phyloP scores from a whole-genome alignment of 768 basidiomycete genomes.

The Suillus luteus region DNA sequence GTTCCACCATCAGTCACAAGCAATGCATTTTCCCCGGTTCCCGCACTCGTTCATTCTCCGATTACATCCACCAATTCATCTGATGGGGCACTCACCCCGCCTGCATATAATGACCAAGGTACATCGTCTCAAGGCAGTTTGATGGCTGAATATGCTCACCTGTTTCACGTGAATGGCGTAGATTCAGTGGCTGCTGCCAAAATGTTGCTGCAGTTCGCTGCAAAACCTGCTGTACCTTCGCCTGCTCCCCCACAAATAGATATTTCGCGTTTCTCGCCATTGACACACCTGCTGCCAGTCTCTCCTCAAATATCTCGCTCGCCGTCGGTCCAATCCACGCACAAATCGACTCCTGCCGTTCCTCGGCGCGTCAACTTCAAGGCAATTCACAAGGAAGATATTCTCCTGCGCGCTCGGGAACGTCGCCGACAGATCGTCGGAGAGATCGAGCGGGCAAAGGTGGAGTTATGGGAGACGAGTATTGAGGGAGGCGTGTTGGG shows the following conservation, averaged over 20 bases:
- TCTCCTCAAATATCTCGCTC: conserved; percentile 16
- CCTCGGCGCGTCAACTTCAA: conserved; percentile 5
- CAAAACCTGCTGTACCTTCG: conserved; percentile 15
- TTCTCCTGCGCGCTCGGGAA: conserved; percentile 55
- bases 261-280: neutral
- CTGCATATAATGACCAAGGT: conserved; percentile 4
- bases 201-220: conserved; percentile 15
- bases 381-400: conserved; percentile 38
- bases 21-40: neutral
- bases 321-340: conserved; percentile 14
- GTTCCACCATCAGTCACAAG: conserved; percentile 13
- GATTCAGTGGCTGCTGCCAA: conserved; percentile 24
- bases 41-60: conserved; percentile 7
- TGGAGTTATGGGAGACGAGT: conserved; percentile 73
- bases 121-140: neutral
- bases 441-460: conserved; percentile 61
- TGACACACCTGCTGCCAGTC: conserved; percentile 7
- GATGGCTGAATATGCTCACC: neutral
- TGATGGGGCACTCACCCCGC: conserved; percentile 4
- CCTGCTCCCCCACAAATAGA: conserved; percentile 15
- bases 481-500: conserved; percentile 67
- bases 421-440: conserved; percentile 51
- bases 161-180: conserved; percentile 3
- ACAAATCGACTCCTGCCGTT: neutral
- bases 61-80: conserved; percentile 9